These are phyloP conservation scores for Musa balbisiana DNA, from an alignment of 202 grass and related monocot species.

Conservation along the genomic window DNA sequence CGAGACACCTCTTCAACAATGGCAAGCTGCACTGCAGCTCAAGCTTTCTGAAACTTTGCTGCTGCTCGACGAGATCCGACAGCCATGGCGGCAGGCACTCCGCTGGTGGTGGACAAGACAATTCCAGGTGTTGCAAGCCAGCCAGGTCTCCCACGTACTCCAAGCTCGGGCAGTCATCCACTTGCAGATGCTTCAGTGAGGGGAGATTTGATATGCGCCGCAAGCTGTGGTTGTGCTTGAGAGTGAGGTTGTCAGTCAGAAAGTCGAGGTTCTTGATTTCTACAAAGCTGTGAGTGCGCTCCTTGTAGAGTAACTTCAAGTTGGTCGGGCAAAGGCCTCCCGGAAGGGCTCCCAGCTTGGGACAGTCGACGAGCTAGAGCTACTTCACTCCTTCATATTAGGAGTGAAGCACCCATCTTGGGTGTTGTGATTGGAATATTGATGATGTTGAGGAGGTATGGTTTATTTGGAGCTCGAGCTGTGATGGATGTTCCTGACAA, in stretches of 20 bases:
- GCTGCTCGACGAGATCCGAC: conserved; percentile 37
- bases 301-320: conserved; percentile 38
- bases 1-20: conserved; percentile 62
- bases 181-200: conserved; percentile 31
- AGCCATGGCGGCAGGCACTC: conserved; percentile 68
- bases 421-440: too few species aligned
- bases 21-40: conserved; percentile 53
- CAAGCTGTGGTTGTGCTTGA: conserved; percentile 63
- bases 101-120: conserved; percentile 55
- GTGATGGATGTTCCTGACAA: too few species aligned
- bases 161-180: conserved; percentile 67
- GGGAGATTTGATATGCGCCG: conserved; percentile 43
- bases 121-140: conserved; percentile 38
- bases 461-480: too few species aligned
- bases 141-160: conserved; percentile 57
- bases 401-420: too few species aligned
- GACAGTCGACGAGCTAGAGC: conserved; percentile 51
- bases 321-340: conserved; percentile 40
- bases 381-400: conserved; percentile 55
- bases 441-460: too few species aligned
- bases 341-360: conserved; percentile 68
- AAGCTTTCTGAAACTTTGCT: conserved; percentile 37
- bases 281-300: conserved; percentile 46
- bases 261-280: conserved; percentile 63
- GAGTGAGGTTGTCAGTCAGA: conserved; percentile 39